phyloP scores from a whole-genome alignment of 2,329 filamentous ascomycete genomes.

The Thielaviopsis ethacetica region DNA sequence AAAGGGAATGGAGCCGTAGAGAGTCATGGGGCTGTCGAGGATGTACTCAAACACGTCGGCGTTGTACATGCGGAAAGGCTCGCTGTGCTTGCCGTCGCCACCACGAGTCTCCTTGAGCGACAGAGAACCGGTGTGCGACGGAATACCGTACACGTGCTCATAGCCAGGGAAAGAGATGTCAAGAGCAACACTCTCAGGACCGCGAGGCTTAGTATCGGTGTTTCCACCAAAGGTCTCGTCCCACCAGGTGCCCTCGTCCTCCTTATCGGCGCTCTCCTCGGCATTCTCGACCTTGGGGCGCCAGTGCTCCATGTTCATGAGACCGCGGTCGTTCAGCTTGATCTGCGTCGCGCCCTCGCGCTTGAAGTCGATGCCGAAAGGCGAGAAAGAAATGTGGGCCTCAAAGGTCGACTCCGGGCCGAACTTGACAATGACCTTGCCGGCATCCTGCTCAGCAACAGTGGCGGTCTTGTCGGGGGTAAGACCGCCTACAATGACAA shows the following conservation, averaged over 20 bases:
- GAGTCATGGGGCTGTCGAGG: conserved; percentile 91
- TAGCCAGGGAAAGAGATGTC: conserved; percentile 90
- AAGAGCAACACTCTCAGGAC: conserved; percentile 78
- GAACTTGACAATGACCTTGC: conserved; percentile 61
- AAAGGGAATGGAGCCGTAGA: conserved; percentile 93
- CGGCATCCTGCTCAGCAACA: conserved; percentile 46
- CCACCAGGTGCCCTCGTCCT: conserved; percentile 89
- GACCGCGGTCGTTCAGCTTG: conserved; percentile 75
- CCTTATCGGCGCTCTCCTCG: conserved; percentile 26
- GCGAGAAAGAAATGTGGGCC: conserved; percentile 66
- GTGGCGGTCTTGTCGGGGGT: conserved; percentile 56
- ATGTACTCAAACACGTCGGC: conserved; percentile 96
- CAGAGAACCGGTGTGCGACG: conserved; percentile 76
- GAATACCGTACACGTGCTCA: conserved; percentile 83
- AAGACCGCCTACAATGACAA: conserved; percentile 71
- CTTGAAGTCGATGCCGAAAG: conserved; percentile 75
- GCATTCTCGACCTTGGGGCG: conserved; percentile 60
- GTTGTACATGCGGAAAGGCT: conserved; percentile 93
- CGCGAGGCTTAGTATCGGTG: conserved; percentile 87
- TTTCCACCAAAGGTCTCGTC: conserved; percentile 92
- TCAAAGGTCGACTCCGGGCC: conserved; percentile 62
- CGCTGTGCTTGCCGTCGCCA: conserved; percentile 65
- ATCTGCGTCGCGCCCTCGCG: conserved; percentile 68
- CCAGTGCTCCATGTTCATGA: conserved; percentile 94
- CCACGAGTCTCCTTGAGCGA: conserved; percentile 84